Percentiles rank a stretch among this genome's conserved stretches.
Conservation (phyloP, 2,329 filamentous ascomycete species). For the Cordyceps farinosa region DNA sequence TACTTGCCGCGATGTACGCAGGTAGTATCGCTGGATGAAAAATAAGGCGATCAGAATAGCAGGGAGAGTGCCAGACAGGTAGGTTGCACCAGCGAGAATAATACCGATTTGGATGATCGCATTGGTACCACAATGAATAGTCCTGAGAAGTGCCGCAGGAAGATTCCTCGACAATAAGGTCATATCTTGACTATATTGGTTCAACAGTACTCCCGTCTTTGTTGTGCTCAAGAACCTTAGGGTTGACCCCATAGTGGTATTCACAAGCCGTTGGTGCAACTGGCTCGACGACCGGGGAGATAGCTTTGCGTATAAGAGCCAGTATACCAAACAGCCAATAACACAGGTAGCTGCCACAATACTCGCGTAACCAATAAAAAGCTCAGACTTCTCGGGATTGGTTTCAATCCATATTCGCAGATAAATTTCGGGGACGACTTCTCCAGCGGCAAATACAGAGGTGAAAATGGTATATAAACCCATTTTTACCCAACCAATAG, state of each 20-base stretch:
- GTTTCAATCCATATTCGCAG: not conserved
- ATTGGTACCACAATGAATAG: not conserved
- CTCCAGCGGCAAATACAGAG: not conserved
- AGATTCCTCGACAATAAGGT: not conserved
- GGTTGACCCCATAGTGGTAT: not conserved
- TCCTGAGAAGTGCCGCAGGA: not conserved
- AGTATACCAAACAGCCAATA: not conserved
- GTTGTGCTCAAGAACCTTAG: not conserved
- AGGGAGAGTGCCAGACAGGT: not conserved
- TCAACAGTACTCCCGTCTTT: not conserved
- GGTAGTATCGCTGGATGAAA: not conserved
- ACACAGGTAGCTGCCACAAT: not conserved
- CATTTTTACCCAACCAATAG: not conserved
- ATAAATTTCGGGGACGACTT: not conserved
- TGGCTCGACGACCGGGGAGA: not conserved
- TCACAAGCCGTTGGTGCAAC: not conserved
- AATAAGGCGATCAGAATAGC: not conserved
- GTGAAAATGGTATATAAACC: not conserved
- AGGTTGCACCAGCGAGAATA: not conserved
- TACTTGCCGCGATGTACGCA: conserved; percentile 2
- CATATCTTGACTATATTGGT: conserved; percentile 9
- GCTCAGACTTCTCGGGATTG: not conserved
- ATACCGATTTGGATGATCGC: not conserved
- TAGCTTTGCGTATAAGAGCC: not conserved
- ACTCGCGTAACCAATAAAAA: not conserved